Base-by-base conservation (phyloP, 768 basidiomycete species). In the Amanita rimosa region DNA sequence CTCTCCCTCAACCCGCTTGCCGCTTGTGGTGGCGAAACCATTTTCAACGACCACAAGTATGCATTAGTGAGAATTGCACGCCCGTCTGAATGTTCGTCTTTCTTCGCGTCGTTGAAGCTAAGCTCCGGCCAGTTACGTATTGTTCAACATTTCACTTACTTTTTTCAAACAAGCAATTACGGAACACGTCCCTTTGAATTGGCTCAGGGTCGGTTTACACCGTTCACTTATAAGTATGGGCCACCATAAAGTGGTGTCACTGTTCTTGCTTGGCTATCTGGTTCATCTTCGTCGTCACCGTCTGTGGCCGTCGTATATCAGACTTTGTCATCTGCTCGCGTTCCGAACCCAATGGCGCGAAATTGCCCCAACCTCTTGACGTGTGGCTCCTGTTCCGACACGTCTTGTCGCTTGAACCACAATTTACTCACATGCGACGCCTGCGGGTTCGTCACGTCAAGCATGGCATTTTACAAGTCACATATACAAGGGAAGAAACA, bases 381-480 rank as follows among this genome's bases (percentile, higher is more conserved):
- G 6, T 43, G 53, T 33, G 58, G 56, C 16, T 54, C 35, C 17
- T 59, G 58, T 44, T 52, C 53, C 46, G 44, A 55, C 36, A 6
- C 46, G 2, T 14, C 35, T 0, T 59, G 58, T 29, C 21, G 5
- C 8, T 45, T 34, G 21, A 53, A 39, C 19, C 58, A 59, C 46
- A 44, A 46, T 19, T 46, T 57, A 38, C 53, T 55, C 14, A 53
- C 52, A 2, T 59, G 58, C 31, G 58, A 53, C 14, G 46, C 56
- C 2, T 59, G 58, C 35, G 54, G 54, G 1, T 59, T 59, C 35
- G 53, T 59, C 26, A 48, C 53, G 10, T 40, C 56, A 8, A 47
- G 33, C 6, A 36, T 21, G 14, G 53, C 51, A 19, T 50, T 54
- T 49, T 45, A 54, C 33, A 37, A 50, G 41, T 52, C 54, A 14